Conservation (phyloP, 805 yeast species). For the Metschnikowia proteae region DNA sequence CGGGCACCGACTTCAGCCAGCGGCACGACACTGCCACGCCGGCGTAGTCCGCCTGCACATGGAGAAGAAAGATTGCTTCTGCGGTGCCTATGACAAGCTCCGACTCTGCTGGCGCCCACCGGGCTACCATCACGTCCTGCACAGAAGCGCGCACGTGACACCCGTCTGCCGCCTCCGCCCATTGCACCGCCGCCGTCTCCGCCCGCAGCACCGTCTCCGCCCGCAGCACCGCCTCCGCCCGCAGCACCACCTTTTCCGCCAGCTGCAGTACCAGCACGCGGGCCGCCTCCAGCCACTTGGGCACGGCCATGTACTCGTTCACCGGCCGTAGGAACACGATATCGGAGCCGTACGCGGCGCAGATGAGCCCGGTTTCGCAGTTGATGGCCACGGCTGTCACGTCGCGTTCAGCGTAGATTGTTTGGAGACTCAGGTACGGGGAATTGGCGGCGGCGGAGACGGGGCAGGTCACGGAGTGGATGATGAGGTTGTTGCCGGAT, state of each 20-base stretch:
- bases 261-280: constrained; percentile 10
- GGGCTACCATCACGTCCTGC: constrained; percentile 22
- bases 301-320: constrained; percentile 42
- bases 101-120: constrained; percentile 50
- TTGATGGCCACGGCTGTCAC: constrained; percentile 66
- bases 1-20: constrained; percentile 55
- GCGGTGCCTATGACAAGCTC: constrained; percentile 64
- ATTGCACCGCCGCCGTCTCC: background rate
- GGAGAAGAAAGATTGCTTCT: constrained; percentile 49
- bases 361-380: constrained; percentile 52
- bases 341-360: constrained; percentile 46
- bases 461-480: constrained; percentile 19
- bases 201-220: background rate
- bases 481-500: constrained; percentile 83
- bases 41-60: constrained; percentile 46
- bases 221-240: background rate
- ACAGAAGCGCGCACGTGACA: background rate
- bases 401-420: constrained; percentile 66
- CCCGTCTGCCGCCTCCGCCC: background rate
- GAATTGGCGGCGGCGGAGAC: background rate
- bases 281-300: constrained; percentile 44
- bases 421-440: constrained; percentile 51
- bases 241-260: background rate
- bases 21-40: constrained; percentile 28
- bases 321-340: constrained; percentile 55